Conservation (phyloP, 306 rosid species). For the Lathyrus tuberosus region DNA sequence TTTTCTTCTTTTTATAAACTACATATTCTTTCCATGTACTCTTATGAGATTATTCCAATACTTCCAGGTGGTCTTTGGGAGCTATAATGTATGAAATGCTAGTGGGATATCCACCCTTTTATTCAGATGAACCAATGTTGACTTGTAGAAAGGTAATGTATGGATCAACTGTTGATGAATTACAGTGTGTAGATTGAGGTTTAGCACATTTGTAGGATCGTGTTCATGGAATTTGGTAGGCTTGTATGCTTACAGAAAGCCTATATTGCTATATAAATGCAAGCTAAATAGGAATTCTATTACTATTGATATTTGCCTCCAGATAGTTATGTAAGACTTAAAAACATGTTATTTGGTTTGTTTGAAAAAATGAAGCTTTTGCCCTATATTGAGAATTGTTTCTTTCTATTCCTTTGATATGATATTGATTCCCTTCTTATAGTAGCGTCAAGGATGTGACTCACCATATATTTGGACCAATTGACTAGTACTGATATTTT, state of each 20-base stretch:
- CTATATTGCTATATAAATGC: slow-evolving; percentile 24
- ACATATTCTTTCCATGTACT: slow-evolving; percentile 19
- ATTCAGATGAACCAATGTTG: slow-evolving; percentile 95
- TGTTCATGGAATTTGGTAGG: slow-evolving; percentile 22
- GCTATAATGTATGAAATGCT: slow-evolving; percentile 99
- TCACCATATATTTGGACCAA: slow-evolving; percentile 6
- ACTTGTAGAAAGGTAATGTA: slow-evolving; percentile 93
- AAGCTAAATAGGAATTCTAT: slow-evolving; percentile 4
- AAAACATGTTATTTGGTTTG: slow-evolving; percentile 7
- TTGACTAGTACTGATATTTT: slow-evolving; percentile 21
- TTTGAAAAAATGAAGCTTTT: slow-evolving; percentile 1
- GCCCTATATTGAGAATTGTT: slow-evolving; percentile 14
- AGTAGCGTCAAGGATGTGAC: slow-evolving; percentile 10
- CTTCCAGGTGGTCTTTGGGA: slow-evolving; percentile 95
- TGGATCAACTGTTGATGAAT: slow-evolving; percentile 33
- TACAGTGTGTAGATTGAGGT: slow-evolving; percentile 13
- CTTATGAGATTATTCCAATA: slow-evolving; percentile 44
- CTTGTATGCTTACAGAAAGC: slow-evolving; percentile 21
- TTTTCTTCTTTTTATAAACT: slow-evolving; percentile 12
- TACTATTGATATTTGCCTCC: slow-evolving; percentile 9
- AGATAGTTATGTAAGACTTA: slow-evolving; percentile 31
- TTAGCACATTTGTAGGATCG: slow-evolving; percentile 22
- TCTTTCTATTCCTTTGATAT: slow-evolving; percentile 6
- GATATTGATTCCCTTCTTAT: not conserved
- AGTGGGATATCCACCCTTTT: slow-evolving; percentile 97